These are phyloP conservation scores for Rhododendron ovatum DNA, from an alignment of 148 eudicot genomes.

Conservation along the genomic window DNA sequence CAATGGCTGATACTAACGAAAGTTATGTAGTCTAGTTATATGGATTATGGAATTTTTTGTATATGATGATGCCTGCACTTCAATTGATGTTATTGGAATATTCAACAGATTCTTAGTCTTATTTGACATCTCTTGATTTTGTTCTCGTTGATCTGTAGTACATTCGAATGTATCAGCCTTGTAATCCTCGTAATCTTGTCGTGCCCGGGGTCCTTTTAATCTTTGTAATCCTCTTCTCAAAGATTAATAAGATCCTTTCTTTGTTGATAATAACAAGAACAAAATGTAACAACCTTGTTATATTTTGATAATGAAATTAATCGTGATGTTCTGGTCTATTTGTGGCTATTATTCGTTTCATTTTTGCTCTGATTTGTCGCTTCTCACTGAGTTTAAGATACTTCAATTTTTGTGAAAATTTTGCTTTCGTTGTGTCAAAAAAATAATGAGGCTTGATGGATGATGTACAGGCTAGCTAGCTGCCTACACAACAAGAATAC, in stretches of 20 bases:
- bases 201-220: too few relatives aligned
- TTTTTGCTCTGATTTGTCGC: neutral
- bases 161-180: neutral
- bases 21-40: neutral
- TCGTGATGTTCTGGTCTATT: neutral
- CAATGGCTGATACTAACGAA: neutral
- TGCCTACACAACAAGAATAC: too few relatives aligned
- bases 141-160: neutral
- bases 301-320: neutral
- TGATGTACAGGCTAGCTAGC: neutral
- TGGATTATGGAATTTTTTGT: neutral
- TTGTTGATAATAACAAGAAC: too few relatives aligned
- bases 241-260: too few relatives aligned
- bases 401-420: too few relatives aligned
- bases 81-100: neutral
- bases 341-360: neutral
- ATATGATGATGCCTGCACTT: neutral
- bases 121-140: neutral
- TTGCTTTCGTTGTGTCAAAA: neutral
- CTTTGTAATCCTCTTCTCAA: neutral
- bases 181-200: too few relatives aligned
- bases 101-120: neutral
- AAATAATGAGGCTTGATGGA: neutral
- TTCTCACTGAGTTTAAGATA: neutral
- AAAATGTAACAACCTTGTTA: too few relatives aligned